Base-by-base conservation (phyloP, 495 filamentous ascomycete species). In the Daldinia bambusicola region DNA sequence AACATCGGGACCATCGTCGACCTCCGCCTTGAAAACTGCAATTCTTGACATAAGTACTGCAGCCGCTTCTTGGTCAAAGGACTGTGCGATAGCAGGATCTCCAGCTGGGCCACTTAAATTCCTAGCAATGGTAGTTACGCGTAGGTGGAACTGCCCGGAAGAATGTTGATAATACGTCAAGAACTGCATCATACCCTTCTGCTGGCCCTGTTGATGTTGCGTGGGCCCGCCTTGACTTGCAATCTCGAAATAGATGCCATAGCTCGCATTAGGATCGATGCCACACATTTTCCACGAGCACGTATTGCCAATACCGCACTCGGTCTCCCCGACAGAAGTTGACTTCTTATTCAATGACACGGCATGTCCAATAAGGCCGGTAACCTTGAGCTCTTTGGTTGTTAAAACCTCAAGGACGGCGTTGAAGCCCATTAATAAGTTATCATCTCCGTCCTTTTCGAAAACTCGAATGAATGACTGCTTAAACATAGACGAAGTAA, bases 271-370 rank as follows among this genome's bases (percentile, higher is more conserved):
- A 32, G 96, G 96, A 73, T 97, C 94, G 67, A 99, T 97, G 65
- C 93, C 93, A 75, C 95, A 98, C 94, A 99, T 98, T 82, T 98
- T 99, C 96, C 96, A 99, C 1, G 94, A 95, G 81, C 96, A 98
- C 6, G 96, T 99, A 76, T 98, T 98, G 75, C 96, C 96, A 74
- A 98, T 98, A 72, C 96, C 96, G 79, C 94, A 96, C 78, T 99
- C 96, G 0, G 95, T 98, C 82, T 99, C 96, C 50, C 96, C 96
- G 31, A 99, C 96, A 6, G 93, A 97, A 9, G 91, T 90, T 2
- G 95, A 98, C 77, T 99, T 99, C 84, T 98, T 99, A 84, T 98
- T 98, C 77, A 97, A 82, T 3, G 94, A 97, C 36, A 98, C 89
- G 2, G 95, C 96, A 78, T 98, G 96, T 20, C 96, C 96, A 76